A percentile compares a stretch with the other conserved stretches of the same genome.
These are phyloP conservation scores for Xylaria polymorpha DNA, from an alignment of 2,329 filamentous ascomycete genomes.

Conservation along the genomic window DNA sequence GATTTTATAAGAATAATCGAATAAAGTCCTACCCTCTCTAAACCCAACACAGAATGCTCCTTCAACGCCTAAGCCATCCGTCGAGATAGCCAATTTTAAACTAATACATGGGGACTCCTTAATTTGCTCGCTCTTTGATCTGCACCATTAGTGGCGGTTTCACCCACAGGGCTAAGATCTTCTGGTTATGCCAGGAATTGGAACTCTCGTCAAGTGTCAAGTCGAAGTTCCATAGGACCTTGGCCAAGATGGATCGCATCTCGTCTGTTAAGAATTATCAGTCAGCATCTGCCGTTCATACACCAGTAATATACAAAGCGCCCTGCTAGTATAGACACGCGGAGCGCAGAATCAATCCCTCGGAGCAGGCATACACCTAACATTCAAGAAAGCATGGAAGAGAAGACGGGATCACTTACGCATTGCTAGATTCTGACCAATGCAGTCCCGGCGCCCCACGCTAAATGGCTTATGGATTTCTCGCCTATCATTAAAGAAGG, in stretches of 20 bases:
- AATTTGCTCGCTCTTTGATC: slow-evolving; percentile 27
- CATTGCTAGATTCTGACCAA: slow-evolving; percentile 44
- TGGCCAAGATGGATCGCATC: slow-evolving; percentile 47
- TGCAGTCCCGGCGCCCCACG: slow-evolving; percentile 44
- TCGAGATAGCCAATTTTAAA: not conserved
- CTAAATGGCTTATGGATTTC: slow-evolving; percentile 45
- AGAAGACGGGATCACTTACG: slow-evolving; percentile 23
- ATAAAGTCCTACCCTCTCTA: not conserved
- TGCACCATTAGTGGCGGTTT: slow-evolving; percentile 45
- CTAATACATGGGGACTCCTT: slow-evolving; percentile 11
- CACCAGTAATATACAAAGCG: not conserved
- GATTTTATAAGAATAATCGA: not conserved
- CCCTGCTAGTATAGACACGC: not conserved
- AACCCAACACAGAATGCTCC: slow-evolving; percentile 11
- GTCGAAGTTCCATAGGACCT: slow-evolving; percentile 47
- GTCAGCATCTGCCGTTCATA: not conserved
- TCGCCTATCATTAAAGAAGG: slow-evolving; percentile 45
- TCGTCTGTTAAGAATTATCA: slow-evolving; percentile 37
- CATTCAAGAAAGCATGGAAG: not conserved
- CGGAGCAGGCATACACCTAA: not conserved
- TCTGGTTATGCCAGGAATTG: slow-evolving; percentile 43
- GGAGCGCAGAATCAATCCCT: not conserved
- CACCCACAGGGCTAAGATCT: slow-evolving; percentile 44
- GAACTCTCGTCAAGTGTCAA: slow-evolving; percentile 41
- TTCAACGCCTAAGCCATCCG: slow-evolving; percentile 19